Evolutionary conservation across 176 grass and related monocot genomes (phyloP).

Genomic region (Lolium multiflorum): DNA sequence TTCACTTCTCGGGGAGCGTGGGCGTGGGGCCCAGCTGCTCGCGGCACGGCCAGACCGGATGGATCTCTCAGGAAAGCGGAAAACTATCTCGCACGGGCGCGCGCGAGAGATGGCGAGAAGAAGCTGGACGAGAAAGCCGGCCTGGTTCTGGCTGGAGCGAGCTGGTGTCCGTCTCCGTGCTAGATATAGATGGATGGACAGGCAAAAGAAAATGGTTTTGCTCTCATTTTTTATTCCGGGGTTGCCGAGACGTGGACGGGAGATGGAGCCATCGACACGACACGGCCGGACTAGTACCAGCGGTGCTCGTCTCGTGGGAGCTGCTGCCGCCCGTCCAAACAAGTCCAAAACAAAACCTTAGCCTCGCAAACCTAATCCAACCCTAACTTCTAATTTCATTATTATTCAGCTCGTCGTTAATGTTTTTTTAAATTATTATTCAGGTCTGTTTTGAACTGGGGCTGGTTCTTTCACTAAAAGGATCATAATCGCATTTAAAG

Average conservation of each 20-base stretch:
- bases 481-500: no score
- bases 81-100: neutral
- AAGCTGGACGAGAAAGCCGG: neutral
- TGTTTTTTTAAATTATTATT: no score
- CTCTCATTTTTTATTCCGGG: neutral
- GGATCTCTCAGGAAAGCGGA: neutral
- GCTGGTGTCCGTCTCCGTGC: neutral
- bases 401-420: no score
- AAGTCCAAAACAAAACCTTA: no score
- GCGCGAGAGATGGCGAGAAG: neutral
- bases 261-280: constrained; percentile 57
- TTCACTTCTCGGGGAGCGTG: neutral
- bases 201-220: neutral
- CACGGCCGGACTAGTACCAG: constrained; percentile 14
- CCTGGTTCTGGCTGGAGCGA: neutral
- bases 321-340: no score
- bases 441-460: no score
- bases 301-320: no score
- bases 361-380: no score
- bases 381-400: no score
- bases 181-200: neutral
- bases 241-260: constrained; percentile 34
- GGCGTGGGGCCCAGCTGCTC: neutral
- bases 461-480: no score
- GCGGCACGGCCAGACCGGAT: constrained; percentile 1